These are phyloP conservation scores for Plasmodium gallinaceum DNA, from an alignment of 169 alveolate genomes.

Conservation along the genomic window DNA sequence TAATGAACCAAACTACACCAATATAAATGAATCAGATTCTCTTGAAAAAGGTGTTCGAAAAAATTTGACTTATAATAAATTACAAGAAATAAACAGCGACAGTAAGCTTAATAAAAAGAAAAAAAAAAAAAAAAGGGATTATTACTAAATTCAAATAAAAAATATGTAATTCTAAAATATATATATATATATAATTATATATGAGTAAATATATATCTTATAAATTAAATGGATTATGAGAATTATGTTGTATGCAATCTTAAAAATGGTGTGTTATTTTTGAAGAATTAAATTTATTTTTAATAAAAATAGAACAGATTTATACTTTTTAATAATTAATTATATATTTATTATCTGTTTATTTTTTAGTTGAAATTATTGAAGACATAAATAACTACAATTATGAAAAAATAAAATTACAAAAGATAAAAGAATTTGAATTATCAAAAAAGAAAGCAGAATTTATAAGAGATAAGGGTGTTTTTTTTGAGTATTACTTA, in stretches of 20 bases:
- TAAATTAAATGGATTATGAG: background rate
- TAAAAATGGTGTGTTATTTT: background rate
- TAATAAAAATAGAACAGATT: background rate
- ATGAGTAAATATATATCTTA: background rate
- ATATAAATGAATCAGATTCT: background rate
- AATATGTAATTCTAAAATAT: background rate
- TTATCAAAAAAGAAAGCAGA: conserved; percentile 26
- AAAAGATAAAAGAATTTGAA: conserved; percentile 50
- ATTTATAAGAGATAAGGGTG: conserved; percentile 55
- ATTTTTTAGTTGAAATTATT: conserved; percentile 45
- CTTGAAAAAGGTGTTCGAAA: background rate
- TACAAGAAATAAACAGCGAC: conserved; percentile 26
- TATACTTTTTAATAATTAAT: background rate
- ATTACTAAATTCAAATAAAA: background rate
- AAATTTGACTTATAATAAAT: background rate
- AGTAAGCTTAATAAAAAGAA: conserved; percentile 25
- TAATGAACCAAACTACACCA: conserved; percentile 12
- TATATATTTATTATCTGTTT: background rate
- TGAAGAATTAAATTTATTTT: background rate
- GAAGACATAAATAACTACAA: conserved; percentile 36
- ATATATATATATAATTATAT: conserved; percentile 4
- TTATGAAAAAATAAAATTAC: conserved; percentile 37
- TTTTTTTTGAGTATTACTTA: conserved; percentile 60
- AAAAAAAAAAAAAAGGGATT: background rate
- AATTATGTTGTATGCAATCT: background rate